Percentiles rank a stretch among this genome's conserved stretches.
Conservation (phyloP, 2,329 filamentous ascomycete genomes). For the Paracamarosporium sp. region DNA sequence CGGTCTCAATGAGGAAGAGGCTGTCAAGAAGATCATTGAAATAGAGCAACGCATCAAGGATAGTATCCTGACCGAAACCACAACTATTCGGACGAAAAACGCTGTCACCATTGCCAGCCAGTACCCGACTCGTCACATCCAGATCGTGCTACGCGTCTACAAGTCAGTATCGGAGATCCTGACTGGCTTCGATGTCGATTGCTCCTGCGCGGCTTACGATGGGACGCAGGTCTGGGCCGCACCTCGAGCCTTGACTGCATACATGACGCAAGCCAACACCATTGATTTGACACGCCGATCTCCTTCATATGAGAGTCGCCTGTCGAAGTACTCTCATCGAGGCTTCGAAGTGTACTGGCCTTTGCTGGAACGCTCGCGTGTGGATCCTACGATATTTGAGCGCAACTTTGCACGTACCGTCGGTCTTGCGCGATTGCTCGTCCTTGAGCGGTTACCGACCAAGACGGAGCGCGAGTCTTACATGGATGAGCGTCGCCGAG, state of each 20-base stretch:
- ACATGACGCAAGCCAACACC: slow-evolving; percentile 82
- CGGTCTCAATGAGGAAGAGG: slow-evolving; percentile 77
- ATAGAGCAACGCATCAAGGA: slow-evolving; percentile 80
- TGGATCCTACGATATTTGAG: slow-evolving; percentile 89
- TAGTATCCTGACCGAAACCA: slow-evolving; percentile 81
- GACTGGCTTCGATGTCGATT: slow-evolving; percentile 88
- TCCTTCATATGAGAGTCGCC: slow-evolving; percentile 84
- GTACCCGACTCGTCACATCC: slow-evolving; percentile 82
- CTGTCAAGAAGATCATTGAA: slow-evolving; percentile 81
- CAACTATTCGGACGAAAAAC: slow-evolving; percentile 84
- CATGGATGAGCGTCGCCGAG: slow-evolving; percentile 70
- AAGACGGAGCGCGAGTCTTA: slow-evolving; percentile 72
- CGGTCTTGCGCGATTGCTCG: slow-evolving; percentile 78
- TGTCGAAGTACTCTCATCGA: slow-evolving; percentile 81
- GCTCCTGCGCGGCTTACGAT: slow-evolving; percentile 80
- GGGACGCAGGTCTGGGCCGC: slow-evolving; percentile 80
- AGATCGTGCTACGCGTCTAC: slow-evolving; percentile 87
- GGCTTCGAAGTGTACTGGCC: slow-evolving; percentile 87
- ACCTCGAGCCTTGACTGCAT: slow-evolving; percentile 78
- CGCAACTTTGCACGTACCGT: slow-evolving; percentile 77
- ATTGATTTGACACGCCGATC: slow-evolving; percentile 81
- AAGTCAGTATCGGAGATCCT: slow-evolving; percentile 84
- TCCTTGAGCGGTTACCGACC: slow-evolving; percentile 79
- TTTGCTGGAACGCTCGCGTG: slow-evolving; percentile 72
- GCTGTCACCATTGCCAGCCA: slow-evolving; percentile 85